Base-by-base conservation (phyloP, 2,329 filamentous ascomycete species). In the Clonostachys solani region DNA sequence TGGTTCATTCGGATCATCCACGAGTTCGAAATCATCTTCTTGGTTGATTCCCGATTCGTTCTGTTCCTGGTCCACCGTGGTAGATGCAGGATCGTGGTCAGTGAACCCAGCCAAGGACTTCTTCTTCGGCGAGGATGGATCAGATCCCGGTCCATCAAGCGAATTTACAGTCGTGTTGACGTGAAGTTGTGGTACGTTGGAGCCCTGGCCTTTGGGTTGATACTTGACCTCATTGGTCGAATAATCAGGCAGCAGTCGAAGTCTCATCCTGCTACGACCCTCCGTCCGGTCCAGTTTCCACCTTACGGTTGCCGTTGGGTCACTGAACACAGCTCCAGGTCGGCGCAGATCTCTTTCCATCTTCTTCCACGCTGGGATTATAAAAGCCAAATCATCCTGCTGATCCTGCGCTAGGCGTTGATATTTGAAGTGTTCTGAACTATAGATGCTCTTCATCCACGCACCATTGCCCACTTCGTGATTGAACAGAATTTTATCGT, bases 231-330 rank as follows among this genome's bases (percentile, higher is more conserved):
- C 78, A 19, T 83, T 77, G 1, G 77, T 74, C 1, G 80, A 79
- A 48, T 81, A 81, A 60, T 96, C 92, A 1, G 92, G 88, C 2
- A 96, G 76, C 44, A 96, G 80, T 29, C 94, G 83, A 57, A 96
- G 76, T 15, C 95, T 84, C 90, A 97, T 97, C 16, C 95, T 85
- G 63, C 96, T 96, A 12, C 92, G 85, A 12, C 94, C 92, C 69
- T 99, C 94, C 0, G 94, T 97, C 57, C 95, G 86, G 61, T 99
- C 94, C 13, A 99, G 79, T 57, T 92, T 91, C 92, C 92, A 99
- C 63, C 87, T 95, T 1, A 75, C 73, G 2, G 78, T 64, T 4
- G 75, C 72, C 15, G 35, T 33, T 0, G 78, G 72, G 36, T 86
- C 80, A 45, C 86, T 83, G 50, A 96, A 87, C 1, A 97, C 77